Base-by-base conservation (phyloP, 1,284 basidiomycete species). In the Grifola frondosa region DNA sequence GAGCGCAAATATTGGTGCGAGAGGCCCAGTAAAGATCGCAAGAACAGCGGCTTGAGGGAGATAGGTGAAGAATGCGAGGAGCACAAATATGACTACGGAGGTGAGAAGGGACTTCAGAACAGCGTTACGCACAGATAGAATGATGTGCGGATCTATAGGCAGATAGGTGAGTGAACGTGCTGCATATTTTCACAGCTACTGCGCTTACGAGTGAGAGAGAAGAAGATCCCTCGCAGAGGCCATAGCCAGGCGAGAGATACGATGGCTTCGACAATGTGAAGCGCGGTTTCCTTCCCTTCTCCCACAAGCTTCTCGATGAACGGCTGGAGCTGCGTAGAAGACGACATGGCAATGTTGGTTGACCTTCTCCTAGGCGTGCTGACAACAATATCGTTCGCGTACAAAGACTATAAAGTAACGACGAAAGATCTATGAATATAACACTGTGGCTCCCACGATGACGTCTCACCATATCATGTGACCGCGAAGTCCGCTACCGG, bases 31-130 rank as follows among this genome's bases (percentile, higher is more conserved):
- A 52, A 87, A 71, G 35, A 84, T 47, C 1, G 79, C 75, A 28
- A 85, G 77, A 43, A 86, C 64, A 22, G 80, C 81, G 28, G 81
- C 77, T 60, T 85, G 83, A 1, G 84, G 85, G 12, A 86, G 58
- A 62, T 83, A 88, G 30, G 81, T 78, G 63, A 87, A 76, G 54
- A 77, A 62, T 60, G 82, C 81, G 54, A 85, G 66, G 15, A 61
- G 66, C 13, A 59, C 62, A 40, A 74, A 75, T 42, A 83, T 67
- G 22, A 71, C 63, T 8, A 65, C 51, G 10, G 71, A 71, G 24
- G 68, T 56, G 15, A 64, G 6, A 20, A 71, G 53, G 15, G 66
- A 69, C 54, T 72, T 75, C 40, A 65, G 32, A 42, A 74, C 51
- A 1, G 71, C 61, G 9, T 68, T 65, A 13, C 63, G 60, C 9